Evolutionary conservation across 345 rosid genomes (phyloP).

Genomic region (Pseudoturritis turrita): DNA sequence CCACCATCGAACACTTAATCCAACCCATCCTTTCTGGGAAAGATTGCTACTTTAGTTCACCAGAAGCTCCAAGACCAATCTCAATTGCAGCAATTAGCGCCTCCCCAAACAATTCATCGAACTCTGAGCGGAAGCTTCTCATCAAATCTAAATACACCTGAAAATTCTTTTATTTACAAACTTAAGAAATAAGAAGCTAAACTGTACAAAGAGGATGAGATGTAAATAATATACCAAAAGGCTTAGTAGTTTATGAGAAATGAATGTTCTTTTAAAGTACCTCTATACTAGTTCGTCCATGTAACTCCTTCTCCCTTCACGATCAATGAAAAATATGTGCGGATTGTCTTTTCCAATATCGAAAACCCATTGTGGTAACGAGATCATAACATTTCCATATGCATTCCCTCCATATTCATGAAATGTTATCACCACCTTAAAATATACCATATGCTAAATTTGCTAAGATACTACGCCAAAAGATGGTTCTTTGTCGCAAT

Average conservation of each 20-base stretch:
- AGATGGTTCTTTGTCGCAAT: not conserved
- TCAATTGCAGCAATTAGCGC: slow-evolving; percentile 69
- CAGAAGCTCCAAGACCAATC: slow-evolving; percentile 90
- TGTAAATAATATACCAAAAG: not conserved
- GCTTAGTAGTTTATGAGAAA: not conserved
- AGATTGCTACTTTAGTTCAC: slow-evolving; percentile 85
- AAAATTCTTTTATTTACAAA: slow-evolving; percentile 5
- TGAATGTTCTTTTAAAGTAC: slow-evolving; percentile 30
- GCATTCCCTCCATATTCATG: slow-evolving; percentile 76
- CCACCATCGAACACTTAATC: too few relatives aligned
- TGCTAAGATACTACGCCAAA: slow-evolving; percentile 1
- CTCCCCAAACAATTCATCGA: slow-evolving; percentile 72
- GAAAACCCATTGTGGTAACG: slow-evolving; percentile 93
- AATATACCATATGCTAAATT: slow-evolving; percentile 16
- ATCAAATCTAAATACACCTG: slow-evolving; percentile 93
- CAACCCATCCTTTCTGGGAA: slow-evolving; percentile 85
- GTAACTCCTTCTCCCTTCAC: slow-evolving; percentile 79
- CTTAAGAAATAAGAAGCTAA: not conserved
- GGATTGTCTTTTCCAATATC: slow-evolving; percentile 87
- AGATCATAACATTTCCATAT: slow-evolving; percentile 44
- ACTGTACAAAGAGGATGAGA: not conserved
- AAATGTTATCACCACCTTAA: slow-evolving; percentile 94
- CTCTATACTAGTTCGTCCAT: slow-evolving; percentile 93
- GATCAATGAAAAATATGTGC: slow-evolving; percentile 85
- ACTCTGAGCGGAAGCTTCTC: slow-evolving; percentile 94